Percentiles rank a stretch among this genome's conserved stretches.
These are phyloP conservation scores for Globisporangium ultimum DNA, from an alignment of 352 stramenopile genomes.

Conservation along the genomic window DNA sequence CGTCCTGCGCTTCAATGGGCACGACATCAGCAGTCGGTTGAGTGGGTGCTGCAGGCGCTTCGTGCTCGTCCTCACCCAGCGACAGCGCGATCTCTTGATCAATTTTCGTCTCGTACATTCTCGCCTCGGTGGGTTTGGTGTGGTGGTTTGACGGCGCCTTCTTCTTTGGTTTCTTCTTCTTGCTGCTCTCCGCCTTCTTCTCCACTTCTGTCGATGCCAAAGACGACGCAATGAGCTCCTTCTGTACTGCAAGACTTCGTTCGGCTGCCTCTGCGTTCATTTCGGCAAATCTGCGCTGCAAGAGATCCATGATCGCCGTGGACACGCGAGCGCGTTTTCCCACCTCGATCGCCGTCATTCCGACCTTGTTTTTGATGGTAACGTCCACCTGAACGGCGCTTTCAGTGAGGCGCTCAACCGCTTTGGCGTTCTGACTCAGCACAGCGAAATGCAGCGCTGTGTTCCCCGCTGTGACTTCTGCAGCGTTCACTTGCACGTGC, in stretches of 20 bases:
- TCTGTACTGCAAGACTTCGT: slow-evolving; percentile 1
- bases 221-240: slow-evolving; percentile 5
- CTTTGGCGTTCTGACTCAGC: slow-evolving; percentile 49
- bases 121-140: neutral
- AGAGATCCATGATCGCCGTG: slow-evolving; percentile 20
- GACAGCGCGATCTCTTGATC: neutral
- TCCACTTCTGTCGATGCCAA: slow-evolving; percentile 4
- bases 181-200: slow-evolving; percentile 19
- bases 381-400: slow-evolving; percentile 5
- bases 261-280: slow-evolving; percentile 10
- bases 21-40: neutral
- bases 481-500: slow-evolving; percentile 35
- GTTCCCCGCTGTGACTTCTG: slow-evolving; percentile 42
- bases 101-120: neutral
- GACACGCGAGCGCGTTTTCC: slow-evolving; percentile 7
- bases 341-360: slow-evolving; percentile 14
- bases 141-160: slow-evolving; percentile 9
- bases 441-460: slow-evolving; percentile 77
- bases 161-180: slow-evolving; percentile 43
- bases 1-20: neutral
- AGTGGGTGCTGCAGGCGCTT: neutral
- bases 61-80: neutral
- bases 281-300: slow-evolving; percentile 18
- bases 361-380: slow-evolving; percentile 17
- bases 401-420: slow-evolving; percentile 31